Conservation (phyloP, 2,329 filamentous ascomycete genomes). For the Aspergillus alliaceus region DNA sequence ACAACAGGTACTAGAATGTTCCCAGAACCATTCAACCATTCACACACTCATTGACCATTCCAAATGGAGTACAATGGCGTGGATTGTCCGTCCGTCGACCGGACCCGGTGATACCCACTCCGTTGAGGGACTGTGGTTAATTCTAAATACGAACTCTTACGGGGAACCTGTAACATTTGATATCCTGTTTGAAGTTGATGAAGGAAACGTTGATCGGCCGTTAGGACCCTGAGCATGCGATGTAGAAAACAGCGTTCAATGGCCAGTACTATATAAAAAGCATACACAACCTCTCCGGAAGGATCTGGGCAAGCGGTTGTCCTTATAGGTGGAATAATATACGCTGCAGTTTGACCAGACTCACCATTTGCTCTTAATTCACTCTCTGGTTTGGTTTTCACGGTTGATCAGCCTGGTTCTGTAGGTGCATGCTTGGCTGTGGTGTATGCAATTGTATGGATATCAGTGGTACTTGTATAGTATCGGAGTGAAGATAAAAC, state of each 20-base stretch:
- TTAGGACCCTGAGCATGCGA: background rate
- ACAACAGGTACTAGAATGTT: background rate
- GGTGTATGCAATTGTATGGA: background rate
- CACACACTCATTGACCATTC: background rate
- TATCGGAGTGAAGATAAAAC: constrained; percentile 2
- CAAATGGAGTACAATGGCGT: constrained; percentile 1
- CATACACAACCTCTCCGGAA: background rate
- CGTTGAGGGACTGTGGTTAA: background rate
- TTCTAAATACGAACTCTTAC: background rate
- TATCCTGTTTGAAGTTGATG: background rate
- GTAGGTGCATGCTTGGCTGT: background rate
- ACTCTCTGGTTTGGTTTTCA: background rate
- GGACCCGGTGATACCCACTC: background rate
- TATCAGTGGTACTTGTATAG: no score
- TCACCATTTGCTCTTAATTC: background rate
- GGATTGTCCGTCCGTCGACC: constrained; percentile 2
- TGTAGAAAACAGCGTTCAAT: background rate
- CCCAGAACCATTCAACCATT: background rate
- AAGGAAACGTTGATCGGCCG: background rate
- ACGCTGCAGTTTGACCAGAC: background rate
- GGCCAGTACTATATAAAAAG: background rate
- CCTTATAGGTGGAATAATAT: background rate
- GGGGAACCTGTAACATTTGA: background rate
- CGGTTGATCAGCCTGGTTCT: background rate
- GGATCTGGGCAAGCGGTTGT: background rate